Evolutionary conservation across 768 basidiomycete species (phyloP).

Genomic region (Boletus reticulatus): DNA sequence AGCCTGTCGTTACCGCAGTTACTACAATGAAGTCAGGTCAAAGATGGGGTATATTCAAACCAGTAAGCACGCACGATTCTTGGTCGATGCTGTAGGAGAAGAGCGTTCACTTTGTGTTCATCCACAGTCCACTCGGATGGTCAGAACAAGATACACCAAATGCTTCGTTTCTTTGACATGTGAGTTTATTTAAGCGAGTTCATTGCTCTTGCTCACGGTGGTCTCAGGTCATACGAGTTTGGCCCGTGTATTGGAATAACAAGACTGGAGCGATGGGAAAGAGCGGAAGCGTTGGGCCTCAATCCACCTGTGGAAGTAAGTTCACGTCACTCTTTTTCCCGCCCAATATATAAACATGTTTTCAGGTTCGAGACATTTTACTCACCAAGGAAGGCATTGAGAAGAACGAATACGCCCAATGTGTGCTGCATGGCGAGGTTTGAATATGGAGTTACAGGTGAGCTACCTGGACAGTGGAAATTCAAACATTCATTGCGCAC

Average conservation of each 20-base stretch:
- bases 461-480: not conserved
- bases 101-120: not conserved
- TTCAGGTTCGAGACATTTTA: conserved; percentile 76
- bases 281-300: conserved; percentile 75
- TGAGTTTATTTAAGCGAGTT: conserved; percentile 29
- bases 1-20: conserved; percentile 49
- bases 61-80: conserved; percentile 45
- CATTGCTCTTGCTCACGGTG: conserved; percentile 2
- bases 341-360: not conserved
- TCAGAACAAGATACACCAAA: conserved; percentile 63
- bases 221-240: conserved; percentile 65
- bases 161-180: conserved; percentile 80
- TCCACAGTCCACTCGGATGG: conserved; percentile 61
- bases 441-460: conserved; percentile 5
- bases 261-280: conserved; percentile 86
- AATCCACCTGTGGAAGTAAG: conserved; percentile 77
- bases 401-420: conserved; percentile 52
- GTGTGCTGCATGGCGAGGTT: conserved; percentile 54
- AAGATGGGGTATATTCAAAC: conserved; percentile 57
- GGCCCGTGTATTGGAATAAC: conserved; percentile 78
- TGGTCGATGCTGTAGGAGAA: not conserved
- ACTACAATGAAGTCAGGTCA: conserved; percentile 44
- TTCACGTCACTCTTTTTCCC: not conserved
- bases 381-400: conserved; percentile 62
- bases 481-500: not conserved